Conservation (phyloP, 2,329 filamentous ascomycete genomes). For the Trichoderma citrinoviride region DNA sequence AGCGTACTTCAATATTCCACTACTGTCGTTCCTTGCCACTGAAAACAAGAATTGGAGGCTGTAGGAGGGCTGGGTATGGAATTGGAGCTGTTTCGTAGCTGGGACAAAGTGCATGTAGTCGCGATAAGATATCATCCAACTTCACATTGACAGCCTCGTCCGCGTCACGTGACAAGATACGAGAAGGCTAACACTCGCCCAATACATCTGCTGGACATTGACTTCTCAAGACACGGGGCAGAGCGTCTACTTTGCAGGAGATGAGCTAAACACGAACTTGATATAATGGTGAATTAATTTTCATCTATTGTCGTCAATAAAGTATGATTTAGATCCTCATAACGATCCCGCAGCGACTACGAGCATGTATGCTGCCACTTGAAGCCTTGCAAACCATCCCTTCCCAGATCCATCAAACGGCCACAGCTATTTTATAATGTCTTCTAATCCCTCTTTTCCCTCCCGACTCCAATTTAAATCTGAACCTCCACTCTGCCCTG, state of each 20-base stretch:
- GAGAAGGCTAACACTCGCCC: neutral
- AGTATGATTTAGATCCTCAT: conserved; percentile 32
- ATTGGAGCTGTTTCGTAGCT: neutral
- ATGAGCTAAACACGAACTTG: neutral
- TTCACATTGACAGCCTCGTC: neutral
- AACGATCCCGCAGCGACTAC: conserved; percentile 33
- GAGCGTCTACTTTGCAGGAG: no score
- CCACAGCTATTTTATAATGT: conserved; percentile 31
- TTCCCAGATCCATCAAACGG: conserved; percentile 34
- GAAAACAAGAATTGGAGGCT: neutral
- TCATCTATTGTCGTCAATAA: conserved; percentile 35
- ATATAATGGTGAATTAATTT: conserved; percentile 25
- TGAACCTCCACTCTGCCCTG: conserved; percentile 90
- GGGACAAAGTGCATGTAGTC: conserved; percentile 2
- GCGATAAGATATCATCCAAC: conserved; percentile 11
- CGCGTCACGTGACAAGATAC: neutral
- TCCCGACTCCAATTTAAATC: conserved; percentile 49
- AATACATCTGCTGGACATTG: neutral
- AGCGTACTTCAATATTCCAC: neutral
- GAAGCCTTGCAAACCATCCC: conserved; percentile 36
- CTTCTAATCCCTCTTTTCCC: conserved; percentile 28
- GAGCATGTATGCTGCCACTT: conserved; percentile 38
- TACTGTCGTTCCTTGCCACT: neutral
- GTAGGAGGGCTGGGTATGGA: neutral
- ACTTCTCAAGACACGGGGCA: neutral